Base-by-base conservation (phyloP, 768 basidiomycete species). In the Russula brevipes region DNA sequence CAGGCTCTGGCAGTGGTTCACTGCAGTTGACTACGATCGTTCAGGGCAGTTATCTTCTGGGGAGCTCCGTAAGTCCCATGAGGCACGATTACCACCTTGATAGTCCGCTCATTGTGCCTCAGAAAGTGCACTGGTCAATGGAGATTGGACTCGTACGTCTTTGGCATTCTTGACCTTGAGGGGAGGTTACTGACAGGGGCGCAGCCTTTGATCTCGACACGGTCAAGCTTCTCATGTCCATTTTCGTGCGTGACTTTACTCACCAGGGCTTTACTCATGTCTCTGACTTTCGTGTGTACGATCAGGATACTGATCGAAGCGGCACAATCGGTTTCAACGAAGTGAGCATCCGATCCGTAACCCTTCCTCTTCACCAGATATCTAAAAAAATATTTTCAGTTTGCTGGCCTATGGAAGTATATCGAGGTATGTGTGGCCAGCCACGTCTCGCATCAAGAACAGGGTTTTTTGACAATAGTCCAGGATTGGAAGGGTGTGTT, bases 401-500 rank as follows among this genome's bases (percentile, higher is more conserved):
- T 92, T 70, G 70, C 81, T 50, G 88, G 88, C 4, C 81, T 91
- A 30, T 93, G 88, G 87, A 86, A 87, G 70, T 91, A 89, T 73
- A 85, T 91, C 82, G 85, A 88, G 76, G 83, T 77, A 52, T 36
- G 70, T 49, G 31, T 7, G 17, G 12, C 47, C 17, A n/a, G 9
- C 31, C 36, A 33, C 51, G 35, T 39, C 8, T 33, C 38, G 35
- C 33, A 16, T 16, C 38, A 33, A 57, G 8, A 4, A n/a, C 14
- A 17, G 2, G 12, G 8, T 16, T 49, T n/a, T 63, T 19, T 42
- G 16, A 42, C 19, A 31, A 5, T 30, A 19, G 5, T 54, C 5
- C 39, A 85, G 82, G 89, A 92, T 72, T 92, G 90, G 91, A 89
- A 91, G 76, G 84, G 84, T 61, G 85, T 90, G 60, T 93, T 91